phyloP scores from a whole-genome alignment of 176 grass and related monocot genomes.

The Raddia guianensis region DNA sequence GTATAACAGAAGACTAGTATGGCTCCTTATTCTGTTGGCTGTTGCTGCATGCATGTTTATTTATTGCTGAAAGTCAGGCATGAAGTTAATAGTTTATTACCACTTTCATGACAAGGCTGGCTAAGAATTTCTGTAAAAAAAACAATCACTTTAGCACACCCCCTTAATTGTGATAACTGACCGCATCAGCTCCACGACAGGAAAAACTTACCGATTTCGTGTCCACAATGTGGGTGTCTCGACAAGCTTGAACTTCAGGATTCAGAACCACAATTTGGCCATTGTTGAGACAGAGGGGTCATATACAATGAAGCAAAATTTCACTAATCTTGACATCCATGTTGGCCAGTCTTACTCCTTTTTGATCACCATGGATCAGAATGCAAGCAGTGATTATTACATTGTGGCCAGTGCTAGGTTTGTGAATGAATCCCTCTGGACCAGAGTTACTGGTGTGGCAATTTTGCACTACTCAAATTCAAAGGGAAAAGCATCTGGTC shows the following conservation, averaged over 20 bases:
- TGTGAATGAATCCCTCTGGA: conserved; percentile 81
- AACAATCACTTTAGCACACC: background rate
- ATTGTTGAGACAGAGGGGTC: conserved; percentile 88
- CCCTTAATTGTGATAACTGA: background rate
- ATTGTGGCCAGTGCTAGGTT: conserved; percentile 89
- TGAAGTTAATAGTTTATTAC: background rate
- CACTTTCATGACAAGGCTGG: conserved; percentile 5
- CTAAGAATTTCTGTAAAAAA: background rate
- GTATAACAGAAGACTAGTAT: background rate
- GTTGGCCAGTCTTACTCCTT: conserved; percentile 97
- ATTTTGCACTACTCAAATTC: conserved; percentile 94
- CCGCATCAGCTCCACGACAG: conserved; percentile 39
- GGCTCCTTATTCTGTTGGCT: background rate
- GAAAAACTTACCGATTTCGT: conserved; percentile 86
- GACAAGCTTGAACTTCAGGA: conserved; percentile 92
- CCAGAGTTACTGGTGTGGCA: conserved; percentile 81
- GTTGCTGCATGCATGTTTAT: background rate
- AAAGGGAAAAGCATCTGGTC: conserved; percentile 79
- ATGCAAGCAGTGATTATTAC: conserved; percentile 91
- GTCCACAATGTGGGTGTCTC: conserved; percentile 91
- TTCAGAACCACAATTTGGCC: conserved; percentile 86
- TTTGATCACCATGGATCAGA: conserved; percentile 94
- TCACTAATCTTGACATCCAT: conserved; percentile 88
- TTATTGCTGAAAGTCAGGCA: background rate
- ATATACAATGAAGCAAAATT: conserved; percentile 88